Percentiles rank a stretch among this genome's conserved stretches.
Evolutionary conservation across 306 rosid genomes (phyloP).

Genomic region (Vachellia pachyceras): DNA sequence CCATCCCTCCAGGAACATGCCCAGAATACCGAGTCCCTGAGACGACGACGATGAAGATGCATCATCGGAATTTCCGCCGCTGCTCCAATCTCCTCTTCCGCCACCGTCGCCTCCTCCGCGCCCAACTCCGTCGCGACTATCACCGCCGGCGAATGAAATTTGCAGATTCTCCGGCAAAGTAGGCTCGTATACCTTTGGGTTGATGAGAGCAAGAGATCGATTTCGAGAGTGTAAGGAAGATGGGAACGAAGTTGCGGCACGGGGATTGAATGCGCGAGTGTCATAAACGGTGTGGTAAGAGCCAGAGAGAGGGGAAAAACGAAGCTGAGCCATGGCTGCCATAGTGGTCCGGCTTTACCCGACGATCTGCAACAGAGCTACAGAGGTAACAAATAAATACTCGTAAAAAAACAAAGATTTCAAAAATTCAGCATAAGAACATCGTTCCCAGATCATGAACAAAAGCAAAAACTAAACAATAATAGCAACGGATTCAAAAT

Average conservation of each 20-base stretch:
- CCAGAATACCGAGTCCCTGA: conserved; percentile 57
- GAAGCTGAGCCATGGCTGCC: conserved; percentile 69
- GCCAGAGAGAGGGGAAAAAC: conserved; percentile 54
- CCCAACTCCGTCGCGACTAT: conserved; percentile 55
- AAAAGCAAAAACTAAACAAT: not conserved
- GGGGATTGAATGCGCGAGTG: not conserved
- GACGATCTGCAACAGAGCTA: conserved; percentile 32
- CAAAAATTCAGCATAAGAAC: not conserved
- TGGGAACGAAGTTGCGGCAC: conserved; percentile 46
- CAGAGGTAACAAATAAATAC: not conserved
- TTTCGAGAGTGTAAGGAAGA: conserved; percentile 39
- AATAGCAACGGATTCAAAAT: not conserved
- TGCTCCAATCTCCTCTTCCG: conserved; percentile 36
- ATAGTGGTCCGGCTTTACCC: conserved; percentile 35
- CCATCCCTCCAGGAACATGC: conserved; percentile 79
- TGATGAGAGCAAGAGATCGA: conserved; percentile 42
- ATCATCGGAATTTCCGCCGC: conserved; percentile 33
- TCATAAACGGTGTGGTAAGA: conserved; percentile 25
- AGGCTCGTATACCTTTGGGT: conserved; percentile 31
- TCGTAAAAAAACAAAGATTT: not conserved
- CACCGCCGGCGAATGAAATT: conserved; percentile 58
- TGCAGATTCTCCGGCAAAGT: conserved; percentile 44
- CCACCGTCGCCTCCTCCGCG: conserved; percentile 47
- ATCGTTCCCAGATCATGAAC: conserved; percentile 6
- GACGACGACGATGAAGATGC: conserved; percentile 44